Percentiles rank a stretch among this genome's conserved stretches.
Conservation (phyloP, 331 rosid genomes). For the Stylosanthes scabra region DNA sequence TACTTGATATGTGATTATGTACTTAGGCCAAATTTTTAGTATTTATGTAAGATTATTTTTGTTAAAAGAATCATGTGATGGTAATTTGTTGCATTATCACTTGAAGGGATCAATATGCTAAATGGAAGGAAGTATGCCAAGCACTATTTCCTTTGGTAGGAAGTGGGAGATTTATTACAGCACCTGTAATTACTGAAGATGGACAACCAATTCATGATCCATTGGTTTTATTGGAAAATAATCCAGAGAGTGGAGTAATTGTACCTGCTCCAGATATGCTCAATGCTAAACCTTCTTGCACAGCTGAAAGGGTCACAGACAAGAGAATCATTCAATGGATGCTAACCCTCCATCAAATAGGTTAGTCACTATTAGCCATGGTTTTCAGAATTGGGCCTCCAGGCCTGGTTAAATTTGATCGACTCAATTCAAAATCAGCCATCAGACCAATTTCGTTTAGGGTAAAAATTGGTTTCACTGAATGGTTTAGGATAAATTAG, state of each 20-base stretch:
- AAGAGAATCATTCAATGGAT: constrained; percentile 83
- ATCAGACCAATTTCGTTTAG: too few relatives aligned
- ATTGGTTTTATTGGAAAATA: constrained; percentile 71
- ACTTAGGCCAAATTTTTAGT: too few relatives aligned
- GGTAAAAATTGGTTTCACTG: too few relatives aligned
- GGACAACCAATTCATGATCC: constrained; percentile 88
- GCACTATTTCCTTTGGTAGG: constrained; percentile 87
- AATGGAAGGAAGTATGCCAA: constrained; percentile 84
- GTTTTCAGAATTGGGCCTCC: too few relatives aligned
- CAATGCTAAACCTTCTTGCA: too few relatives aligned
- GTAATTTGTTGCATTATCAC: constrained; percentile 28
- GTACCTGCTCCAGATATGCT: constrained; percentile 44
- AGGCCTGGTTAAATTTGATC: too few relatives aligned
- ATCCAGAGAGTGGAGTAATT: constrained; percentile 54
- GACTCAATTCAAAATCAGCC: too few relatives aligned
- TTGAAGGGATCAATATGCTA: constrained; percentile 65
- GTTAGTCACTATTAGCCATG: too few relatives aligned
- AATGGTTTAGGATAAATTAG: too few relatives aligned
- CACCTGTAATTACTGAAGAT: constrained; percentile 80
- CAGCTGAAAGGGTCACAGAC: constrained; percentile 50
- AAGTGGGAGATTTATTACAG: constrained; percentile 92
- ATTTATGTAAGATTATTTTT: too few relatives aligned
- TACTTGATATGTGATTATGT: too few relatives aligned
- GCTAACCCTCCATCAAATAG: constrained; percentile 98
- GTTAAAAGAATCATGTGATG: too few relatives aligned